Percentiles rank a stretch among this genome's conserved stretches.
These are phyloP conservation scores for Auricularia auricula-judae DNA, from an alignment of 768 basidiomycete species.

Conservation along the genomic window DNA sequence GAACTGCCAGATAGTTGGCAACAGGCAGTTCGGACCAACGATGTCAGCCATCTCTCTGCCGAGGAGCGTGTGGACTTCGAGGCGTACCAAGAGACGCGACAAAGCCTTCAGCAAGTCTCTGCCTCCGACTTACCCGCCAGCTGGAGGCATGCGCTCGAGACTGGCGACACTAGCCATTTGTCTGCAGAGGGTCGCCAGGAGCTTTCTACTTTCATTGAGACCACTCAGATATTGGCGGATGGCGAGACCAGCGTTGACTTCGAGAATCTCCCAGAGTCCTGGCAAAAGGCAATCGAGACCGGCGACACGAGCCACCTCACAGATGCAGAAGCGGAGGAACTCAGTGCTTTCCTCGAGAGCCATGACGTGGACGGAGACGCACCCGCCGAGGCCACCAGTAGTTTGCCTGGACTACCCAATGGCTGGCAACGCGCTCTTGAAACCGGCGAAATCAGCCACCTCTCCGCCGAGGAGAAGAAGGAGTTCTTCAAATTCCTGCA, in stretches of 20 bases:
- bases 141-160: background rate
- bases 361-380: background rate
- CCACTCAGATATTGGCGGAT: background rate
- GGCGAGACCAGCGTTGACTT: background rate
- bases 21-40: background rate
- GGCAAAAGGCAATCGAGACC: background rate
- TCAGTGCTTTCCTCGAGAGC: no score
- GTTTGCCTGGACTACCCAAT: background rate
- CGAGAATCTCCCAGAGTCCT: background rate
- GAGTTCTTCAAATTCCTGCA: no score
- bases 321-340: no score
- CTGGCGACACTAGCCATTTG: background rate
- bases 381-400: background rate
- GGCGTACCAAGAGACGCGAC: background rate
- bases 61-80: background rate
- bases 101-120: background rate
- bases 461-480: background rate
- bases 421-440: background rate
- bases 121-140: background rate
- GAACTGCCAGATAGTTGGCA: background rate
- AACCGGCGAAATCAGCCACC: background rate
- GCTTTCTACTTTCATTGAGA: background rate
- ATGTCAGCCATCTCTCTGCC: background rate
- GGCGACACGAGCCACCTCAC: background rate
- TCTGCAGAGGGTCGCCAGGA: background rate